Evolutionary conservation across 495 filamentous ascomycete genomes (phyloP).

Genomic region (Daldinia childiae): DNA sequence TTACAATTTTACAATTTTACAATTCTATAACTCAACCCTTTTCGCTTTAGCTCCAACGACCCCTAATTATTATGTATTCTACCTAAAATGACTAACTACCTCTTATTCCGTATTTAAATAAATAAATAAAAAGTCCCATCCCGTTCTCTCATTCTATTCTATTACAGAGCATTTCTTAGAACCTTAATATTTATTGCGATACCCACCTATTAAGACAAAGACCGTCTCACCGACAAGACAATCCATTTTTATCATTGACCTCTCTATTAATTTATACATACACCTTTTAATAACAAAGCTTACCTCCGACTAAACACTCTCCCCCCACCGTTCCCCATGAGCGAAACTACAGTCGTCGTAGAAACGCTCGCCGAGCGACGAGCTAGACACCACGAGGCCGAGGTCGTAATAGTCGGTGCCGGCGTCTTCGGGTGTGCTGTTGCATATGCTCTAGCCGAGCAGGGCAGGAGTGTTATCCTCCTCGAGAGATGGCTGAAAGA

Average conservation of each 20-base stretch:
- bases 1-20: neutral
- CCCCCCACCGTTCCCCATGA: conserved; percentile 38
- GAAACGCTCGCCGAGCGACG: conserved; percentile 54
- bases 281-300: conserved; percentile 10
- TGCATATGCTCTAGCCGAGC: conserved; percentile 80
- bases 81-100: neutral
- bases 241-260: neutral
- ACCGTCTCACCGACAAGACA: neutral
- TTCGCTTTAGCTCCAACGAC: conserved; percentile 15
- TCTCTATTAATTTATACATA: too few relatives aligned
- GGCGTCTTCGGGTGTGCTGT: conserved; percentile 89
- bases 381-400: conserved; percentile 60
- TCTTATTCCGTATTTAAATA: too few relatives aligned
- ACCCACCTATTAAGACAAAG: neutral
- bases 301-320: conserved; percentile 6
- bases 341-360: conserved; percentile 41
- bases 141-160: neutral
- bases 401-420: conserved; percentile 90
- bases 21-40: neutral
- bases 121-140: conserved; percentile 26
- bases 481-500: conserved; percentile 90
- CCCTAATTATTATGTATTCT: conserved; percentile 16
- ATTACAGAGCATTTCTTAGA: neutral
- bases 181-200: neutral
- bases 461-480: conserved; percentile 90